Base-by-base conservation (phyloP, 805 yeast species). In the Teunomyces lycoperdinae region DNA sequence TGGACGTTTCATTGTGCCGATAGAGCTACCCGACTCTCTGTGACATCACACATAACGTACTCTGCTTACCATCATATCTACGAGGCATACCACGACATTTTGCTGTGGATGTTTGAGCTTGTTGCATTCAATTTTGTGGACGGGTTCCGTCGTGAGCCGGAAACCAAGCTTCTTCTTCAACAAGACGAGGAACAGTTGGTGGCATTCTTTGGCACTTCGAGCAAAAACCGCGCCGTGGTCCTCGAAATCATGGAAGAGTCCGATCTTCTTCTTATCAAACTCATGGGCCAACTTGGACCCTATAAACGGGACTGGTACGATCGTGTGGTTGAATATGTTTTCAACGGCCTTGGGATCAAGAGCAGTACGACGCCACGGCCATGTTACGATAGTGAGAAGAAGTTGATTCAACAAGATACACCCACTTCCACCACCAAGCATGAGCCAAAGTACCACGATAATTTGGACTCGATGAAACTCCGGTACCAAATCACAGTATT, bases 1-100 rank as follows among this genome's bases (percentile, higher is more conserved):
- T 72, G 76, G 76, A 50, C 67, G 9, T 66, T 68, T 42, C 57
- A 56, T 50, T 72, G 76, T 53, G 71, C 72, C 6, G 64, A 64
- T 26, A 46, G 52, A 46, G 56, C 65, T 10, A 48, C 62, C 5
- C 50, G 57, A 34, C 54, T 57, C 6, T 20, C 24, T 4, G 24
- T 20, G 24, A 44, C 61, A 62, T 45, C 39, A 45, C 46, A 9
- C 50, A 39, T 55, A 61, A 48, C 48, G 5, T 48, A 39, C 31
- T 53, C 64, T 1, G 48, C 52, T 29, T 61, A 57, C 38, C 68
- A 65, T 49, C 28, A 42, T 4, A 54, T 67, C n/a, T 70, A 61
- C 47, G 26, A 28, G 9, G 47, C 66, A 6, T 64, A 67, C 30
- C 46, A 49, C 5, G 54, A 51, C 9, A 45, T 61, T 5, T 34